Conservation (phyloP, 2,329 filamentous ascomycete species). For the Aschersonia sp. region DNA sequence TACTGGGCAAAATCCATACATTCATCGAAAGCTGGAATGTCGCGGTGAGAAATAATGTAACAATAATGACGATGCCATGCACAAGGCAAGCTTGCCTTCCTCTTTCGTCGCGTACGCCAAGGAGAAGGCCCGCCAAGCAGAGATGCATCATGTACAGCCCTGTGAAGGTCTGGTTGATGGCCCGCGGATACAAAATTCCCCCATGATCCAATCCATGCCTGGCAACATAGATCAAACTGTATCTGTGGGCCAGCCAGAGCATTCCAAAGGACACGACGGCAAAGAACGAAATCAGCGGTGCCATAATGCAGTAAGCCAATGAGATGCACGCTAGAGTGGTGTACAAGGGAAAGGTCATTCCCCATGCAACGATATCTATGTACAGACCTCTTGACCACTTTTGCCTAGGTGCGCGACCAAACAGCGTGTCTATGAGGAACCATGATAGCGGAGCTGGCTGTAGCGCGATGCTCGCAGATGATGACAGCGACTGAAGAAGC, state of each 20-base stretch:
- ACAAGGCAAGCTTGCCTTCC: neutral
- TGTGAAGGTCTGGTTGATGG: neutral
- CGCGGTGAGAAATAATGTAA: neutral
- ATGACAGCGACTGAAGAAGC: neutral
- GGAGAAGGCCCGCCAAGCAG: neutral
- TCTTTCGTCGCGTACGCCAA: neutral
- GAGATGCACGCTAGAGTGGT: neutral
- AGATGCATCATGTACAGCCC: neutral
- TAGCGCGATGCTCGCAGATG: neutral
- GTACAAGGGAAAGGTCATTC: neutral
- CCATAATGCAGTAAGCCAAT: neutral
- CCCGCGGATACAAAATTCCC: neutral
- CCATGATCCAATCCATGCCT: neutral
- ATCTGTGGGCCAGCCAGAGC: neutral
- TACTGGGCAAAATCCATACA: neutral
- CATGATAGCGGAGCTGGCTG: neutral
- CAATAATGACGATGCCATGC: neutral
- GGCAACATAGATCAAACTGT: neutral
- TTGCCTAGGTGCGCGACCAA: neutral
- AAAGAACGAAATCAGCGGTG: neutral
- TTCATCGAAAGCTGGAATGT: neutral
- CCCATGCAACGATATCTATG: neutral
- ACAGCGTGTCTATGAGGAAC: neutral
- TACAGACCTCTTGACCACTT: neutral
- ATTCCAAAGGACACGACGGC: neutral